Evolutionary conservation across 495 filamentous ascomycete genomes (phyloP).

Genomic region (Melanomma pulvis-pyrius): DNA sequence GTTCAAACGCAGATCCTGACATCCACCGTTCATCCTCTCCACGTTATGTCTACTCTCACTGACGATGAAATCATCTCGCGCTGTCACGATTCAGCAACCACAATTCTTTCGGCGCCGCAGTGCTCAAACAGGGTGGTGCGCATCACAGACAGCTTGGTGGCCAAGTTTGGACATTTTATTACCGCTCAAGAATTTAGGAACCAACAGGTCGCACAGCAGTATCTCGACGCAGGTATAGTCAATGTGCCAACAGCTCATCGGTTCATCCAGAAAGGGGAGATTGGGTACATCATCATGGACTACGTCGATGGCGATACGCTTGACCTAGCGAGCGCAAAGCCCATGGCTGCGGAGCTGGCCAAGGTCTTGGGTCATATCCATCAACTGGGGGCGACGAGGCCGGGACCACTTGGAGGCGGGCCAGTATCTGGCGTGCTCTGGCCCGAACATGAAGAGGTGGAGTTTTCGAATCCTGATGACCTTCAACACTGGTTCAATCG

Average conservation of each 20-base stretch:
- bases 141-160: conserved; percentile 2
- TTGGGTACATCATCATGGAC: conserved; percentile 14
- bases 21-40: too few species aligned
- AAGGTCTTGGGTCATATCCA: conserved; percentile 19
- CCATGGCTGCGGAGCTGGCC: conserved; percentile 9
- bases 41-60: too few species aligned
- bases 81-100: too few species aligned
- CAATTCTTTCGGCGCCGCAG: too few species aligned
- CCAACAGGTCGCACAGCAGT: conserved; percentile 12
- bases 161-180: conserved; percentile 14
- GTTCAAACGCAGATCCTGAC: too few species aligned
- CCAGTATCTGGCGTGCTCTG: conserved; percentile 13
- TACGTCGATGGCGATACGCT: conserved; percentile 11
- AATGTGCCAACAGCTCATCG: conserved; percentile 15
- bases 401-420: conserved; percentile 19
- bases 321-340: conserved; percentile 5
- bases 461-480: too few species aligned
- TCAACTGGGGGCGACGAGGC: conserved; percentile 14
- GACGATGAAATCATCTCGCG: too few species aligned
- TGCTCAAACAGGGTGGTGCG: conserved; percentile 17
- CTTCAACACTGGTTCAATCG: too few species aligned
- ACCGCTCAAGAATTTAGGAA: conserved; percentile 14
- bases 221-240: conserved; percentile 6
- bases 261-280: conserved; percentile 10
- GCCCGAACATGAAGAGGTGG: too few species aligned